Base-by-base conservation (phyloP, 805 yeast species). In the Citeromyces matritensis region DNA sequence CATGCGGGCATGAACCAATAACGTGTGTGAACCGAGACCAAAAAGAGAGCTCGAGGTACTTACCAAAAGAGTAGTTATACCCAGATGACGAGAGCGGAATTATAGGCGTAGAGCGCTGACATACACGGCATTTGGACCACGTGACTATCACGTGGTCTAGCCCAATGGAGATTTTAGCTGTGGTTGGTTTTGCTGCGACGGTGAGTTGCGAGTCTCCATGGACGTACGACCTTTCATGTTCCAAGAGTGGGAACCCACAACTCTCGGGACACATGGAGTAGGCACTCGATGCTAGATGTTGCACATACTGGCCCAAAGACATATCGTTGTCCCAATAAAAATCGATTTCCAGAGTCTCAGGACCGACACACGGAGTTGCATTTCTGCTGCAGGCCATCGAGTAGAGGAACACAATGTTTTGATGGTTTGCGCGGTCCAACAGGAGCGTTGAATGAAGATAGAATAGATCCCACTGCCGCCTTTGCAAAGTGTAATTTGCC, bases 301-400 rank as follows among this genome's bases (percentile, higher is more conserved):
- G 96, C 27, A 91, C 71, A 41, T 76, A 84, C 43, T 81, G 82
- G 1, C 98, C 98, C 27, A 93, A 53, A 7, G 94, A 76, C 46
- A 80, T 77, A 49, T 93, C 98, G 35, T 77, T 81, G 30, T 84
- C 95, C 59, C 94, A 73, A 48, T 88, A 91, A 45, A 66, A 93
- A 38, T 86, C 95, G 30, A 86, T 76, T 2, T 75, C 71, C 23
- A 82, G 73, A n/a, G 73, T 60, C 34, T 73, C 83, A 0, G 99
- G 98, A 0, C 97, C 97, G 26, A 74, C 60, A 45, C 98, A 91
- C 0, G 96, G 96, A 0, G 94, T 84, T 0, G 93, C 80, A 26
- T 83, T 79, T 42, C 76, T 78, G 6, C 75, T 69, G 3, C 88
- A 80, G 1, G 85, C 88, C 56, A 83, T 70, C 1, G 94, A 80